phyloP scores from a whole-genome alignment of 768 basidiomycete genomes.

The Rhodosporidiobolus sp. region DNA sequence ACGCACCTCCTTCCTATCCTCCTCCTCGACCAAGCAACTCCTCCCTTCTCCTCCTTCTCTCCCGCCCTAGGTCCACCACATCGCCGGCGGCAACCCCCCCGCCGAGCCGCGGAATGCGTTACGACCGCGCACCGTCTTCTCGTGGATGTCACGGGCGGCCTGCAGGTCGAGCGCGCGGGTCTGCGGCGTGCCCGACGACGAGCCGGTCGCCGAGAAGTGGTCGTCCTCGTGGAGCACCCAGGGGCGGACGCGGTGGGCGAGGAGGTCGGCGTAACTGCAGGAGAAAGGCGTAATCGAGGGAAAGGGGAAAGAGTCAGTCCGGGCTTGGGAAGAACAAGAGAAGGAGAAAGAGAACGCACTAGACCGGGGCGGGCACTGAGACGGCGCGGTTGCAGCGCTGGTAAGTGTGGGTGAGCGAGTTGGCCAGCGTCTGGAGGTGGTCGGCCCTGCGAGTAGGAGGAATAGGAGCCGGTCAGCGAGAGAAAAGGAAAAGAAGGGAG shows the following conservation, averaged over 20 bases:
- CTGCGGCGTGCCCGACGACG: neutral
- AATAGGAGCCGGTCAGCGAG: no score
- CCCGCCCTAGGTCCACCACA: no score
- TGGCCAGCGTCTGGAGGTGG: conserved; percentile 2
- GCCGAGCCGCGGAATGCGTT: neutral
- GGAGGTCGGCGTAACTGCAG: conserved; percentile 32
- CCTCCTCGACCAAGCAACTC: no score
- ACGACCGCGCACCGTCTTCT: conserved; percentile 1
- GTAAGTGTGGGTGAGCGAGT: conserved; percentile 6
- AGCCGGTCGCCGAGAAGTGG: neutral
- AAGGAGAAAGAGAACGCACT: conserved; percentile 7
- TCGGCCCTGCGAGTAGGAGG: neutral
- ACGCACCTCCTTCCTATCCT: no score
- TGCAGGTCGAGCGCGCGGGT: neutral
- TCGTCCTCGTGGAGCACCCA: conserved; percentile 2
- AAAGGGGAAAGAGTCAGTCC: neutral
- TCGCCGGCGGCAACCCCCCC: no score
- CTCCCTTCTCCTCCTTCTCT: no score
- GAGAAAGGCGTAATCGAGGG: neutral
- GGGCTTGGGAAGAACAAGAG: no score
- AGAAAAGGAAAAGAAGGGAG: no score
- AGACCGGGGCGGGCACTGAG: conserved; percentile 24
- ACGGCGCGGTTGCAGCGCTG: conserved; percentile 34
- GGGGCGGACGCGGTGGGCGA: conserved; percentile 6
- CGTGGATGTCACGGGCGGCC: neutral